Evolutionary conservation across 1,139 yeast species (phyloP).

Genomic region (Zhuliangozyma blackwelliae): DNA sequence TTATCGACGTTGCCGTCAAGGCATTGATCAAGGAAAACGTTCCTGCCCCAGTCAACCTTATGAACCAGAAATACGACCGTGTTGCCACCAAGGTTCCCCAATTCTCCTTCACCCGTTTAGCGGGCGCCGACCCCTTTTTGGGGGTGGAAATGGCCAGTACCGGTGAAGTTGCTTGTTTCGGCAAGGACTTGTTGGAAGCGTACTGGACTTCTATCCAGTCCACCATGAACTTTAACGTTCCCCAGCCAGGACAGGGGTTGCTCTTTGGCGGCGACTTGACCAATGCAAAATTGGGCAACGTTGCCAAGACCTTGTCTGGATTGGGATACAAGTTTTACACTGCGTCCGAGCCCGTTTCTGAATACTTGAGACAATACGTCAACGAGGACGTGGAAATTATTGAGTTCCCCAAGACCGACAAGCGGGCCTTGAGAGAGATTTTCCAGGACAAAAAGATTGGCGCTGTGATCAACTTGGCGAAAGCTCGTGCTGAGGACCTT

Average conservation of each 20-base stretch:
- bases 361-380: conserved; percentile 54
- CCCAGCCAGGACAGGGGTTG: conserved; percentile 84
- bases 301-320: conserved; percentile 64
- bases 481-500: conserved; percentile 78
- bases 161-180: conserved; percentile 97
- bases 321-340: conserved; percentile 81
- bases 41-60: conserved; percentile 66
- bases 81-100: conserved; percentile 98
- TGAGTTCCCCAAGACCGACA: conserved; percentile 88
- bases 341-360: conserved; percentile 68
- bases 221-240: conserved; percentile 93
- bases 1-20: conserved; percentile 89
- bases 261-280: conserved; percentile 90
- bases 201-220: conserved; percentile 97
- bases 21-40: conserved; percentile 74
- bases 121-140: conserved; percentile 97
- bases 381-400: conserved; percentile 57
- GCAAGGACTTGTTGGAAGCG: conserved; percentile 78
- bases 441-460: conserved; percentile 82
- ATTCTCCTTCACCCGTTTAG: conserved; percentile 94
- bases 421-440: conserved; percentile 87
- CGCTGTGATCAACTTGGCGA: conserved; percentile 88
- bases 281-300: conserved; percentile 65
- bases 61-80: conserved; percentile 57
- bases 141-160: conserved; percentile 99